Conservation (phyloP, 305 asterid species). For the Fraxinus albicans region DNA sequence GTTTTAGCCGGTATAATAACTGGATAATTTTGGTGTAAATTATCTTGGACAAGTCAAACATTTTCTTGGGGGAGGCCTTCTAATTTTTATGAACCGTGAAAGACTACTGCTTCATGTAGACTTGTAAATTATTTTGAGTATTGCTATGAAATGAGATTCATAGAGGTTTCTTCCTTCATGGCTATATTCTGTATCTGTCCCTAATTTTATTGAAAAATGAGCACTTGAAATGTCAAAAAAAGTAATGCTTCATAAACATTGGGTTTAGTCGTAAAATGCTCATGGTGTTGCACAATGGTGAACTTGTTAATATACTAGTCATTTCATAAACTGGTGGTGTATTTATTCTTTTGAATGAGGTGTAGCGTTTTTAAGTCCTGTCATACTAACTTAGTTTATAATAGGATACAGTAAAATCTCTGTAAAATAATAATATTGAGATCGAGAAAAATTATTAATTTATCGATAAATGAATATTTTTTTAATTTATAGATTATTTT, state of each 20-base stretch:
- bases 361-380: neutral
- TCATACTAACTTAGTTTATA: neutral
- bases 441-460: too few relatives aligned
- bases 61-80: conserved; percentile 19
- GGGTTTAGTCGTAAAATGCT: neutral
- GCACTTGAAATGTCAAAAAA: neutral
- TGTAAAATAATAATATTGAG: too few relatives aligned
- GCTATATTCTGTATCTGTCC: neutral
- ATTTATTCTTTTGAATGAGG: neutral
- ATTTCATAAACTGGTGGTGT: neutral
- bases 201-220: neutral
- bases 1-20: conserved; percentile 92
- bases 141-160: conserved; percentile 38
- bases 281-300: neutral
- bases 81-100: conserved; percentile 20
- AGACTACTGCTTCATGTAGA: conserved; percentile 39
- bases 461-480: too few relatives aligned
- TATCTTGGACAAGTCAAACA: conserved; percentile 24
- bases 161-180: conserved; percentile 14
- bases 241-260: neutral
- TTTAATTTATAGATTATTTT: too few relatives aligned
- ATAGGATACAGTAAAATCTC: neutral
- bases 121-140: conserved; percentile 45
- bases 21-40: conserved; percentile 47
- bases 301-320: neutral